phyloP scores from a whole-genome alignment of 257 asterid genomes.

The Rehmannia glutinosa region DNA sequence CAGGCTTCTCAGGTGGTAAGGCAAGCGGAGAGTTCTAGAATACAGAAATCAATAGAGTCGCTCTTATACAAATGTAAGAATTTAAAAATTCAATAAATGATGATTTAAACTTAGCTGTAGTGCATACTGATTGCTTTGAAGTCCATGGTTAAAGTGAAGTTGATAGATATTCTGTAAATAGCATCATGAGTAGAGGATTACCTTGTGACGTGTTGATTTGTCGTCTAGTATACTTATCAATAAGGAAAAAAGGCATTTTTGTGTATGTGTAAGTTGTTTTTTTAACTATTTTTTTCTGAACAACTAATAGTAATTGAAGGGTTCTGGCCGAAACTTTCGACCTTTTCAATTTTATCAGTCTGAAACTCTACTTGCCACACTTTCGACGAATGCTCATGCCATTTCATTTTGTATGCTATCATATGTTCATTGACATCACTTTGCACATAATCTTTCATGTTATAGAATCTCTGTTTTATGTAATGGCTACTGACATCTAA shows the following conservation, averaged over 20 bases:
- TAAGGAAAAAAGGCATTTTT: not conserved
- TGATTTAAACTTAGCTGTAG: not conserved
- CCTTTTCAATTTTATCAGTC: no score
- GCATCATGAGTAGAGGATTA: not conserved
- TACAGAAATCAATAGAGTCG: constrained; percentile 64
- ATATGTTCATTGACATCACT: not conserved
- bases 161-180: constrained; percentile 21
- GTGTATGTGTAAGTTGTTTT: not conserved
- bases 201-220: not conserved
- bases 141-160: not conserved
- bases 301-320: no score
- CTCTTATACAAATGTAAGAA: constrained; percentile 60
- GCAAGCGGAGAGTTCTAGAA: constrained; percentile 56
- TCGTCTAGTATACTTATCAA: not conserved
- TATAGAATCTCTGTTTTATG: not conserved
- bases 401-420: no score
- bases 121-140: not conserved
- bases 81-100: constrained; percentile 35
- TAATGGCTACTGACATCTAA: not conserved
- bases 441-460: not conserved
- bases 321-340: no score
- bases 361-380: no score
- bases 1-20: constrained; percentile 56
- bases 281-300: no score
- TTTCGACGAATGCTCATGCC: no score